Evolutionary conservation across 768 basidiomycete species (phyloP).

Genomic region (Pulveroboletus sp.): DNA sequence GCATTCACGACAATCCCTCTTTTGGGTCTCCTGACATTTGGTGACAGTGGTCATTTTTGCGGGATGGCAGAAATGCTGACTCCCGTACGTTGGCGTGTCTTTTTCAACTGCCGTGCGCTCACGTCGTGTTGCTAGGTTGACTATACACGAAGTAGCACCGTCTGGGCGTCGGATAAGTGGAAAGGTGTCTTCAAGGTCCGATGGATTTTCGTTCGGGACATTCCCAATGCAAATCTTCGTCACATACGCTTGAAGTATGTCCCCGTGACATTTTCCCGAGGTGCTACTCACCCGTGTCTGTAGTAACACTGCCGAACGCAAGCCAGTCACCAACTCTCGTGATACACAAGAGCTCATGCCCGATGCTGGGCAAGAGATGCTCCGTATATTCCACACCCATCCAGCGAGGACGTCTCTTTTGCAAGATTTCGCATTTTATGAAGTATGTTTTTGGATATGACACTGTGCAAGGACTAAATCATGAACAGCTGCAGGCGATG

Average conservation of each 20-base stretch:
- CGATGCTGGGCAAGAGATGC: conserved; percentile 95
- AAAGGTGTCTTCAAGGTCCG: conserved; percentile 98
- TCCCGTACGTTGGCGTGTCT: conserved; percentile 50
- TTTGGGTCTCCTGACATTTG: conserved; percentile 10
- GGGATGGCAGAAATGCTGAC: conserved; percentile 99
- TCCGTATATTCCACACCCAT: conserved; percentile 92
- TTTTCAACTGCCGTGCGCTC: background rate
- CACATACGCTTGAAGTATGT: conserved; percentile 83
- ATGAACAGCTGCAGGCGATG: conserved; percentile 72
- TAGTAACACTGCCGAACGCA: conserved; percentile 96
- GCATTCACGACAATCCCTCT: conserved; percentile 1
- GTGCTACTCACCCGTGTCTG: conserved; percentile 12
- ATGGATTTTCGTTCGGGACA: conserved; percentile 97
- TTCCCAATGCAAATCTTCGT: conserved; percentile 83
- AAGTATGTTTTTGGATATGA: conserved; percentile 45
- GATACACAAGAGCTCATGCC: conserved; percentile 97
- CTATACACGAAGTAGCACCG: conserved; percentile 90
- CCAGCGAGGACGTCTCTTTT: conserved; percentile 90
- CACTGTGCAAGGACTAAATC: conserved; percentile 4
- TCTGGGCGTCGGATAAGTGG: conserved; percentile 99
- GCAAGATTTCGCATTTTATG: conserved; percentile 92
- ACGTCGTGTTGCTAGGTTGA: conserved; percentile 57
- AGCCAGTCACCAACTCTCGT: conserved; percentile 96
- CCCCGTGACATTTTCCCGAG: conserved; percentile 3
- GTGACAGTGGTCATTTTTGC: conserved; percentile 86